Evolutionary conservation across 2,329 filamentous ascomycete genomes (phyloP).

Genomic region (Ophiocordyceps polyrhachis-furcata): DNA sequence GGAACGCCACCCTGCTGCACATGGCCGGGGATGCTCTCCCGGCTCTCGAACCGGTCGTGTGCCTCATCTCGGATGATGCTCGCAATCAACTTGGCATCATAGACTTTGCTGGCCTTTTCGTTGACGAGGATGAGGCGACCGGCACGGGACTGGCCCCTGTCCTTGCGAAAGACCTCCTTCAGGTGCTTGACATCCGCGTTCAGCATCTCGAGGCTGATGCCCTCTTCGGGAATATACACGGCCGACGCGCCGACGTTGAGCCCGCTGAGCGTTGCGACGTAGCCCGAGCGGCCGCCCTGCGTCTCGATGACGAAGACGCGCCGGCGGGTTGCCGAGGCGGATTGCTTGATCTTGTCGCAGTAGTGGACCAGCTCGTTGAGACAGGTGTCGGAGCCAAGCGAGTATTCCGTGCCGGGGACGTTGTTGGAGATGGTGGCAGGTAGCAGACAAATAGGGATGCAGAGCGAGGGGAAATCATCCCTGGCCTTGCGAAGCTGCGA

Average conservation of each 20-base stretch:
- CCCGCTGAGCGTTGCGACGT: constrained; percentile 78
- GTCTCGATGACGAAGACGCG: constrained; percentile 97
- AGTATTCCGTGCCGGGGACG: constrained; percentile 94
- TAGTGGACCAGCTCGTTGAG: constrained; percentile 88
- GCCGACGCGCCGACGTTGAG: constrained; percentile 82
- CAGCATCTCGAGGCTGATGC: constrained; percentile 84
- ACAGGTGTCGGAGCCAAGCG: constrained; percentile 88
- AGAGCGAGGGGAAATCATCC: constrained; percentile 62
- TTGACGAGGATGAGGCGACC: constrained; percentile 94
- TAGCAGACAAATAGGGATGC: constrained; percentile 78
- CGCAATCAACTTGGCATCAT: constrained; percentile 82
- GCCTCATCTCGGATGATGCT: constrained; percentile 92
- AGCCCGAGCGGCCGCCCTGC: constrained; percentile 85
- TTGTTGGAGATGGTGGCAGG: constrained; percentile 99
- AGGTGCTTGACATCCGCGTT: constrained; percentile 78
- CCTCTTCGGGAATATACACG: constrained; percentile 94
- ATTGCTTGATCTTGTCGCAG: constrained; percentile 95
- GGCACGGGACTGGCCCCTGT: constrained; percentile 74
- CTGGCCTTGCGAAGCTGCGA: constrained; percentile 72
- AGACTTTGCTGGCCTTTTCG: constrained; percentile 79
- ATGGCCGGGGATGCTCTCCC: constrained; percentile 81
- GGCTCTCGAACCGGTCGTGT: constrained; percentile 77
- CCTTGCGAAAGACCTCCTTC: constrained; percentile 65
- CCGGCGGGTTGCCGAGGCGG: constrained; percentile 78
- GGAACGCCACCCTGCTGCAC: constrained; percentile 89